Percentiles rank a stretch among this genome's conserved stretches.
Conservation (phyloP, 1,139 yeast species). For the Blastobotrys apis region DNA sequence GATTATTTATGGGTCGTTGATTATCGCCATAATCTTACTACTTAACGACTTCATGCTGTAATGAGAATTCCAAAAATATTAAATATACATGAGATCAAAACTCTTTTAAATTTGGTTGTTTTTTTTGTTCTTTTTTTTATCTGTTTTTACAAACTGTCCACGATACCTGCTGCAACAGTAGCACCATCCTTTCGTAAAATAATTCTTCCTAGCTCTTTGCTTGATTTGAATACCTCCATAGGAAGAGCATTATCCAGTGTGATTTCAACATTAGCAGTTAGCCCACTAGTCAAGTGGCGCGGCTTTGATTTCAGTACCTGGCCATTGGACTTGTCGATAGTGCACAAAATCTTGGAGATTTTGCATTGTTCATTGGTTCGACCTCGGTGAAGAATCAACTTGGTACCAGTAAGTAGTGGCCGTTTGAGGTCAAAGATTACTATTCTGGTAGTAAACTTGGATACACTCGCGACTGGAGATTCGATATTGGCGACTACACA, state of each 20-base stretch:
- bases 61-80: too few relatives aligned
- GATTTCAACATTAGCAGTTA: conserved; percentile 67
- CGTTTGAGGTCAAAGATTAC: conserved; percentile 63
- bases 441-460: conserved; percentile 52
- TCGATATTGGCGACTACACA: conserved; percentile 60
- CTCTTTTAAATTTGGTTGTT: not conserved
- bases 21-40: conserved; percentile 59
- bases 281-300: conserved; percentile 69
- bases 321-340: conserved; percentile 46
- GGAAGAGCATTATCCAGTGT: conserved; percentile 51
- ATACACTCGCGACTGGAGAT: conserved; percentile 46
- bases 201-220: conserved; percentile 68
- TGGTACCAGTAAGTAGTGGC: conserved; percentile 81
- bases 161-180: conserved; percentile 85
- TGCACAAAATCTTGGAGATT: conserved; percentile 51
- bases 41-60: conserved; percentile 57
- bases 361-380: conserved; percentile 74
- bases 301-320: conserved; percentile 49
- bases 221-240: conserved; percentile 53
- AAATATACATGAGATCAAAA: too few relatives aligned
- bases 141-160: conserved; percentile 22
- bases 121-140: not conserved
- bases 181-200: conserved; percentile 82
- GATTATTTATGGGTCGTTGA: conserved; percentile 56
- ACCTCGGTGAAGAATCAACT: conserved; percentile 78